phyloP scores from a whole-genome alignment of 192 early-diverging fungal genomes.

The Spinellus fusiger region DNA sequence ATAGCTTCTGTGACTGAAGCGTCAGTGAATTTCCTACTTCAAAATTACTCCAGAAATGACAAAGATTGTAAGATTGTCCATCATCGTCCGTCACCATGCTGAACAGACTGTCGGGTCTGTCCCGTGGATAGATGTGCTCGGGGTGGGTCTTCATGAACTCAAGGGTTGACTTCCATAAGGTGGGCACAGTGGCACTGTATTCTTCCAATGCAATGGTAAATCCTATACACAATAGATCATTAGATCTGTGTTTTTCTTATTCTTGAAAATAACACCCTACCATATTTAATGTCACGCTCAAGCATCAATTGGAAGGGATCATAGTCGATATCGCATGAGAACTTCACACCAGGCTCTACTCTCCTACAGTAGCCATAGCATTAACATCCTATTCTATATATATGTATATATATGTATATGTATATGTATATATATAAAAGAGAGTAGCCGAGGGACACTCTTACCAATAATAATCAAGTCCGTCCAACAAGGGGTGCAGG shows the following conservation, averaged over 20 bases:
- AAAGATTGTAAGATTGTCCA: constrained; percentile 55
- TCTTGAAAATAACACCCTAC: constrained; percentile 14
- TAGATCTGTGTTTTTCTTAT: neutral
- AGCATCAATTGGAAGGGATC: constrained; percentile 84
- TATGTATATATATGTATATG: too few relatives aligned
- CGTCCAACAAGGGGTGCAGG: constrained; percentile 59
- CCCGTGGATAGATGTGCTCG: constrained; percentile 37
- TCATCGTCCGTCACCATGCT: constrained; percentile 52
- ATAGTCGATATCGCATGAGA: constrained; percentile 76
- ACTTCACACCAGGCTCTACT: constrained; percentile 80
- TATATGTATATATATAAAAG: too few relatives aligned
- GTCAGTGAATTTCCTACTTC: constrained; percentile 69
- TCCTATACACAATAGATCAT: constrained; percentile 18
- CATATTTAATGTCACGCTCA: constrained; percentile 71
- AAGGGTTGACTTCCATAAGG: constrained; percentile 60
- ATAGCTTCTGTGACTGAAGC: constrained; percentile 18
- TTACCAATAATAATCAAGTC: constrained; percentile 81
- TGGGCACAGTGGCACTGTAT: constrained; percentile 58
- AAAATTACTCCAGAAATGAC: constrained; percentile 90
- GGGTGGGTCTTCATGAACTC: constrained; percentile 45
- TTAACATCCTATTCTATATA: neutral
- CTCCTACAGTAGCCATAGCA: constrained; percentile 31
- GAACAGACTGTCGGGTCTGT: constrained; percentile 33
- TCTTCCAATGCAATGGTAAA: constrained; percentile 73
- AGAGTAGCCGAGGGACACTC: too few relatives aligned